Percentiles rank a stretch among this genome's conserved stretches.
These are phyloP conservation scores for Penicillium italicum DNA, from an alignment of 2,329 filamentous ascomycete species.

Conservation along the genomic window DNA sequence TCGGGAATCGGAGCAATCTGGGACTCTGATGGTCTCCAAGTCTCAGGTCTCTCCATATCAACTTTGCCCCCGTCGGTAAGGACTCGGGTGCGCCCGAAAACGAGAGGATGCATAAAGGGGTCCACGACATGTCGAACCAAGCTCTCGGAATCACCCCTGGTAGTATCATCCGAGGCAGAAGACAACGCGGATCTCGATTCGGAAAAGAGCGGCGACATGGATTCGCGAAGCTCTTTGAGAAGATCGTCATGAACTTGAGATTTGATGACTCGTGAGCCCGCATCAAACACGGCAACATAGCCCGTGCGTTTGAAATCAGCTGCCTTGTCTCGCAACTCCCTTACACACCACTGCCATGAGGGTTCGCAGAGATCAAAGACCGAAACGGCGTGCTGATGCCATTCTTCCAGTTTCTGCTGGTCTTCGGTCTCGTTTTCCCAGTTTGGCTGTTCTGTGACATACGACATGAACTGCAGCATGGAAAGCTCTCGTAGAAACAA, in stretches of 20 bases:
- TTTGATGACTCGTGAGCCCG: conserved; percentile 5
- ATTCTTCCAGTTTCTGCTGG: conserved; percentile 4
- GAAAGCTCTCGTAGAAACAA: background rate
- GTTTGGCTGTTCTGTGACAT: conserved; percentile 3
- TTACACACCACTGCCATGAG: conserved; percentile 11
- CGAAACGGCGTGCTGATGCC: conserved; percentile 3
- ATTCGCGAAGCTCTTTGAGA: conserved; percentile 2
- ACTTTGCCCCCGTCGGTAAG: conserved; percentile 3
- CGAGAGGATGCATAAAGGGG: conserved; percentile 6
- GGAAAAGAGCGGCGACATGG: conserved; percentile 4
- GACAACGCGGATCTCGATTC: background rate
- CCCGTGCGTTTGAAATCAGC: conserved; percentile 6
- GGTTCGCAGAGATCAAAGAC: conserved; percentile 5
- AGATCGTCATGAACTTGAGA: conserved; percentile 1
- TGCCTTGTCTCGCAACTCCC: conserved; percentile 4
- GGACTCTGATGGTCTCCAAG: background rate
- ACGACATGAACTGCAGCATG: conserved; percentile 8
- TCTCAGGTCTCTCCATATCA: conserved; percentile 1
- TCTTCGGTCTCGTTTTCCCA: conserved; percentile 7
- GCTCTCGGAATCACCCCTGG: background rate
- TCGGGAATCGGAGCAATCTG: background rate
- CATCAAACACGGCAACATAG: conserved; percentile 6
- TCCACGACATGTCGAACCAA: conserved; percentile 5
- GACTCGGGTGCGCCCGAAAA: conserved; percentile 5
- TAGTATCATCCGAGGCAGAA: background rate